Evolutionary conservation across 352 stramenopile genomes (phyloP), one percentile per base, ranked within the genome.

Genomic region (Plasmopara viticola): DNA sequence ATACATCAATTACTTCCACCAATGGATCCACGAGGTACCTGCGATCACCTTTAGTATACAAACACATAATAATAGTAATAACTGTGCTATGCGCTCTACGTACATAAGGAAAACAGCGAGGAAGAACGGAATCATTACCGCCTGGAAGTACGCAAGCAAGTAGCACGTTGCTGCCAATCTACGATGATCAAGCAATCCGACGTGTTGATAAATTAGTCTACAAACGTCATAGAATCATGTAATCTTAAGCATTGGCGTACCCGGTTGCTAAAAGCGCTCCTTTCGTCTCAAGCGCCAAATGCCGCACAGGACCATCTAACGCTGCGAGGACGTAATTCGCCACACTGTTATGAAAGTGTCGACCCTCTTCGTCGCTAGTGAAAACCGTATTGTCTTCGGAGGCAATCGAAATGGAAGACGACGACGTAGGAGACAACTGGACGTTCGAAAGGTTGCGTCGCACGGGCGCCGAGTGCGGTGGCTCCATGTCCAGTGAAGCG

Each of bases 101-200:
- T 51, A 94, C 84, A 94, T 94, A 39, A 94, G 68, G 51, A 94
- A 94, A 55, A 94, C 77, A 0, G 84, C 81, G 38, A 94, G 72
- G 67, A 94, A 94, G 57, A 94, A 94, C 9, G 84, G 84, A 14
- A 94, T 72, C 17, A 94, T 62, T 48, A 92, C 84, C 14, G 72
- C 78, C 53, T 94, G 75, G 60, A 94, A 94, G 73, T 78, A 94
- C 30, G 83, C 72, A 6, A 94, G 66, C 52, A 94, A 56, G 60
- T 94, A 94, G 61, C 76, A 92, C 15, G 70, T 56, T 6, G 81
- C 72, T 15, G 84, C 84, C 29, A 94, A 53, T 44, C 80, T 89
- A 44, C 1, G 58, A 34, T n/a, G 38, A n/a, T 35, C 20, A 50
- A 41, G 8, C 15, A 43, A 42, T 31, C 9, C 10, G 29, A 31